Evolutionary conservation across 2,329 filamentous ascomycete species (phyloP).

Genomic region (Monosporascus sp.): DNA sequence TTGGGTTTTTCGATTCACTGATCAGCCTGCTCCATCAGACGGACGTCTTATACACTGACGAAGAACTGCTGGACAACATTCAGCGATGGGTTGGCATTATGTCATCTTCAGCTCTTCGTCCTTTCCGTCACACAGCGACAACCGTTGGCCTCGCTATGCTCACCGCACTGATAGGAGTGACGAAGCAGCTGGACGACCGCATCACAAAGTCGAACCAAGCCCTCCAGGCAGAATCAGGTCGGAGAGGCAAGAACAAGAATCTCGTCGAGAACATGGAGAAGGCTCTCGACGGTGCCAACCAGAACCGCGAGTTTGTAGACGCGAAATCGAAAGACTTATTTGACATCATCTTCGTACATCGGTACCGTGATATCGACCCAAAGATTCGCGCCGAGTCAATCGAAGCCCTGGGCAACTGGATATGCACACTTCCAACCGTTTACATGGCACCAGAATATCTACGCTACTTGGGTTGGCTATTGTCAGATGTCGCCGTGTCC

Average conservation of each 20-base stretch:
- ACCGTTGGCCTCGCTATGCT: slow-evolving; percentile 77
- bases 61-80: slow-evolving; percentile 78
- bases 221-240: slow-evolving; percentile 67
- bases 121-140: slow-evolving; percentile 91
- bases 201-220: slow-evolving; percentile 75
- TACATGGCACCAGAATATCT: slow-evolving; percentile 91
- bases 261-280: slow-evolving; percentile 69
- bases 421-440: slow-evolving; percentile 73
- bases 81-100: slow-evolving; percentile 86
- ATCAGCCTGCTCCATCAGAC: slow-evolving; percentile 76
- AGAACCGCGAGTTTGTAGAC: slow-evolving; percentile 65
- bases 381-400: slow-evolving; percentile 87
- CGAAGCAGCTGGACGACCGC: slow-evolving; percentile 63
- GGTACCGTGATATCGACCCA: slow-evolving; percentile 90
- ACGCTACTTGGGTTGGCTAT: slow-evolving; percentile 90
- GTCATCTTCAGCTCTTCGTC: slow-evolving; percentile 80
- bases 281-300: slow-evolving; percentile 64
- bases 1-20: slow-evolving; percentile 73
- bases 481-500: slow-evolving; percentile 72
- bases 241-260: slow-evolving; percentile 71
- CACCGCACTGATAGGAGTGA: slow-evolving; percentile 70
- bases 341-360: slow-evolving; percentile 88
- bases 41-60: slow-evolving; percentile 74
- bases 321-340: slow-evolving; percentile 79
- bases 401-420: slow-evolving; percentile 83